Evolutionary conservation across 352 stramenopile genomes (phyloP).

Genomic region (Phytophthora colocasiae): DNA sequence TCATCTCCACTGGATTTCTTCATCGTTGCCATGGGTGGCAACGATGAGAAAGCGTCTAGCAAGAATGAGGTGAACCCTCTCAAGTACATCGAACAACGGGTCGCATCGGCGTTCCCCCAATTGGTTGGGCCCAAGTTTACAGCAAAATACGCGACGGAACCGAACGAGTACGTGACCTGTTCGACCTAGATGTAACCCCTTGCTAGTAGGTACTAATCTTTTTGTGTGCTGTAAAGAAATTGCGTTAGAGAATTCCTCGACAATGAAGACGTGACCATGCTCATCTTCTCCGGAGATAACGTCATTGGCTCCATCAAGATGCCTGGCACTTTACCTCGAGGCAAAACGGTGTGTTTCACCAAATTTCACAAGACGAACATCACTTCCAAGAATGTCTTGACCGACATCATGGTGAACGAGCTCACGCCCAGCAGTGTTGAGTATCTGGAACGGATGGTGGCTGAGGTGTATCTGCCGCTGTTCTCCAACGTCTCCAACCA

Average conservation of each 20-base stretch:
- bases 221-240: slow-evolving; percentile 29
- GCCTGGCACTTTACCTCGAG: slow-evolving; percentile 83
- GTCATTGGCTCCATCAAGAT: slow-evolving; percentile 88
- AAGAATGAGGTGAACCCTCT: slow-evolving; percentile 81
- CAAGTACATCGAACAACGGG: slow-evolving; percentile 87
- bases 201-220: neutral
- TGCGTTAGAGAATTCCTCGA: slow-evolving; percentile 92
- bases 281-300: slow-evolving; percentile 92
- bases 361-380: slow-evolving; percentile 89
- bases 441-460: slow-evolving; percentile 95
- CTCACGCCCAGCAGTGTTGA: slow-evolving; percentile 93
- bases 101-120: slow-evolving; percentile 70
- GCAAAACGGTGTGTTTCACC: slow-evolving; percentile 93
- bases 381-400: slow-evolving; percentile 84
- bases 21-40: slow-evolving; percentile 51
- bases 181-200: neutral
- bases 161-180: slow-evolving; percentile 67
- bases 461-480: slow-evolving; percentile 95
- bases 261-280: slow-evolving; percentile 83
- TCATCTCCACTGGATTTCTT: neutral
- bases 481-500: slow-evolving; percentile 97
- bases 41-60: slow-evolving; percentile 33
- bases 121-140: slow-evolving; percentile 78
- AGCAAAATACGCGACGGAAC: slow-evolving; percentile 83
- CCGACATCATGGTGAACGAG: slow-evolving; percentile 89